These are phyloP conservation scores for Russula vinacea DNA, from an alignment of 768 basidiomycete species.

Conservation along the genomic window DNA sequence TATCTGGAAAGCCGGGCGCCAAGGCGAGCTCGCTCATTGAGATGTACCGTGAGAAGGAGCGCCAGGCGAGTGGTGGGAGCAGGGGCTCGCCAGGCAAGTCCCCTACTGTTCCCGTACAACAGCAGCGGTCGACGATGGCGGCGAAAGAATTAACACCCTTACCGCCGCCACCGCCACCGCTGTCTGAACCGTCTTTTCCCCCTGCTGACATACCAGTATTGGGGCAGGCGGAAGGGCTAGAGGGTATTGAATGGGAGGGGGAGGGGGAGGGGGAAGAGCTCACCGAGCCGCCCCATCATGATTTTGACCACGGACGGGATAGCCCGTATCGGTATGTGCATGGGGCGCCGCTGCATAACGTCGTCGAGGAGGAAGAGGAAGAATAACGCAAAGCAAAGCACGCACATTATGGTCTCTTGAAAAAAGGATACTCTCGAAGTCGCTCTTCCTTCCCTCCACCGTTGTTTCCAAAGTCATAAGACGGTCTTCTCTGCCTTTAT, in stretches of 20 bases:
- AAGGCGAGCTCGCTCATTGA: constrained; percentile 77
- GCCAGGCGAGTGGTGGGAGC: constrained; percentile 34
- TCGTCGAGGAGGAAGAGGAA: constrained; percentile 79
- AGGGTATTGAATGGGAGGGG: neutral
- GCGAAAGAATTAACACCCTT: constrained; percentile 14
- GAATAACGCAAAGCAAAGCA: constrained; percentile 34
- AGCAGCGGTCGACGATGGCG: constrained; percentile 4
- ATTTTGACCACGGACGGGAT: constrained; percentile 47
- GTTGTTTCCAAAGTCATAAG: too few species aligned
- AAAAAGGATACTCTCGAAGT: neutral
- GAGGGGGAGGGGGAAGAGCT: constrained; percentile 34
- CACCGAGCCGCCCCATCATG: constrained; percentile 38
- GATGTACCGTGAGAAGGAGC: constrained; percentile 76
- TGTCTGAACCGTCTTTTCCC: constrained; percentile 6
- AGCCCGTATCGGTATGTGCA: constrained; percentile 76
- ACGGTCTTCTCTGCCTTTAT: neutral
- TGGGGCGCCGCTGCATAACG: constrained; percentile 83
- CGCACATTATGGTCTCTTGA: neutral
- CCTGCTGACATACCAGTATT: neutral
- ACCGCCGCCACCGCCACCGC: constrained; percentile 24
- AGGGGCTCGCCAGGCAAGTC: constrained; percentile 34
- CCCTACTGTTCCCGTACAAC: neutral
- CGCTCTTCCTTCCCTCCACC: neutral
- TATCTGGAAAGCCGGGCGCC: constrained; percentile 38
- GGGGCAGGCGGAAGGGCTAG: neutral